A percentile compares a stretch with the other conserved stretches of the same genome.
Conservation (phyloP, 352 stramenopile species). For the Aphanomyces stellatus region DNA sequence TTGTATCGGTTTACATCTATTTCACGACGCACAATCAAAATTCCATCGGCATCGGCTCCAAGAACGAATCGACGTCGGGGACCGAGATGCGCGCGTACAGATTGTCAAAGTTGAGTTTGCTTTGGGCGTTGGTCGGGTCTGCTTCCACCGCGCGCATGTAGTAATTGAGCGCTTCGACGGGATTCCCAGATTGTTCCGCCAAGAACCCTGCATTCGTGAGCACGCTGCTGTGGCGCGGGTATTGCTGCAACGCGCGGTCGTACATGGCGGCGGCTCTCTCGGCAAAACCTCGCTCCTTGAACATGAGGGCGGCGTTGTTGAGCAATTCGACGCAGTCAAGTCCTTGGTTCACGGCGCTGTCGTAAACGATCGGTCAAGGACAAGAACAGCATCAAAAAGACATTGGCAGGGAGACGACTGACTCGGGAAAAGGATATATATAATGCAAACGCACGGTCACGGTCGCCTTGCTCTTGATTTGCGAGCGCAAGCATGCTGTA, state of each 20-base stretch:
- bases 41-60: not conserved
- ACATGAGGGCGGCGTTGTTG: constrained; percentile 39
- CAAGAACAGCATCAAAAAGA: not conserved
- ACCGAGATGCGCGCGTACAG: not conserved
- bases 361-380: not conserved
- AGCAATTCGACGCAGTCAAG: constrained; percentile 33
- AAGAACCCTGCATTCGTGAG: constrained; percentile 1
- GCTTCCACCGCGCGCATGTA: not conserved
- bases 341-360: constrained; percentile 28
- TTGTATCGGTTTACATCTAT: no score
- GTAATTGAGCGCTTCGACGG: not conserved
- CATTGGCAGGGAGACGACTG: not conserved
- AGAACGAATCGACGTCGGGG: not conserved
- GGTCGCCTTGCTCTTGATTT: constrained; percentile 22
- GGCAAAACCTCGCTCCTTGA: constrained; percentile 21
- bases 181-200: not conserved
- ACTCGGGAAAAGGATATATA: constrained; percentile 20
- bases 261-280: constrained; percentile 21
- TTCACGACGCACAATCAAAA: no score
- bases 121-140: constrained; percentile 10
- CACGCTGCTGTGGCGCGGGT: not conserved
- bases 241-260: not conserved
- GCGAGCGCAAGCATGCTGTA: constrained; percentile 46
- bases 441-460: constrained; percentile 27
- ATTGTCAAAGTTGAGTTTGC: not conserved